Evolutionary conservation across 2,329 filamentous ascomycete genomes (phyloP).

Genomic region (Beauveria australis): DNA sequence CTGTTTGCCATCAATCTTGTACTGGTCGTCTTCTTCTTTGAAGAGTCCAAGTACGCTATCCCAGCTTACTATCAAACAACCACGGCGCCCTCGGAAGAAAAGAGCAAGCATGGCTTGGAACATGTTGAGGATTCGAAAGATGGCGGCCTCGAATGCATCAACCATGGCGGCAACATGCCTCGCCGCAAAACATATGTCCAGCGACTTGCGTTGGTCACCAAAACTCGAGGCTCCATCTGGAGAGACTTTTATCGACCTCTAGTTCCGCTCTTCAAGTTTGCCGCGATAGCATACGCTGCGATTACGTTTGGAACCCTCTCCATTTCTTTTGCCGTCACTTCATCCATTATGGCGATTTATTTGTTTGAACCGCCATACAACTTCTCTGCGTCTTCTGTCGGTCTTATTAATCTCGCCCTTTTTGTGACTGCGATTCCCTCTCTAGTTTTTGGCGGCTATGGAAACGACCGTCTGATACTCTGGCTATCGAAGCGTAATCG

Average conservation of each 20-base stretch:
- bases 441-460: constrained; percentile 25
- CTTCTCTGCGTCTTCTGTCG: constrained; percentile 19
- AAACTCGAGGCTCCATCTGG: not conserved
- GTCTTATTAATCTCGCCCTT: constrained; percentile 18
- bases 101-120: not conserved
- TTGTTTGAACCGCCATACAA: constrained; percentile 21
- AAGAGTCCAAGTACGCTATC: not conserved
- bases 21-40: not conserved
- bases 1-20: not conserved
- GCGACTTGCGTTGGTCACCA: not conserved
- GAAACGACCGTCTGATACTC: constrained; percentile 29
- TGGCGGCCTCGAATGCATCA: not conserved
- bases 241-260: not conserved
- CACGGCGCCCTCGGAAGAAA: not conserved
- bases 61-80: not conserved
- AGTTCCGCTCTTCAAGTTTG: not conserved
- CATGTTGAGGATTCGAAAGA: not conserved
- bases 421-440: constrained; percentile 30
- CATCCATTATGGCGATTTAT: not conserved
- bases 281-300: not conserved
- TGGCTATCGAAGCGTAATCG: constrained; percentile 27
- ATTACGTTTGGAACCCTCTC: not conserved
- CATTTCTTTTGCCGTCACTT: not conserved
- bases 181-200: not conserved
- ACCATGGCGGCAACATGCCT: not conserved